Evolutionary conservation across 352 stramenopile genomes (phyloP), one percentile per base, ranked within the genome.

Genomic region (Phytophthora pinifolia): DNA sequence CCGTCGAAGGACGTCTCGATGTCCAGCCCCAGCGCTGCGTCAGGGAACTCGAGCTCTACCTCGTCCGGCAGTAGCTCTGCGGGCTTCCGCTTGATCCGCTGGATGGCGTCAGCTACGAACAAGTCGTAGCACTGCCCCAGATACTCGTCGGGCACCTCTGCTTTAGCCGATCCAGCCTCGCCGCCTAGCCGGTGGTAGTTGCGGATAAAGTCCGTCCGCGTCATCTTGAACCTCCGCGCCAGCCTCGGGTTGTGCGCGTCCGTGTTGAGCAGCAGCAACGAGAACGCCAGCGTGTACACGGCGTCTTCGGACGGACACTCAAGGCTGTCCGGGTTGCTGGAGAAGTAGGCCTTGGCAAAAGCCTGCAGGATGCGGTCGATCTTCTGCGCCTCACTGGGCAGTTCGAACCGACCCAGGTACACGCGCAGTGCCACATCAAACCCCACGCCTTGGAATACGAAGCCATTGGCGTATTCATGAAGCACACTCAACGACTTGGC

Each of bases 341-440:
- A 29, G 46, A 79, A 86, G 41, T 83, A 93, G 6, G 83, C 70
- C 25, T 74, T 82, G 15, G 80, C 79, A 32, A 93, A 91, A 6
- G 83, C 83, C 39, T 93, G 76, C 3, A 93, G 63, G 50, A 93
- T 86, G n/a, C 83, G 76, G 63, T 93, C 83, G 39, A 93, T 93
- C 54, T 93, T 91, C 62, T 93, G 83, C 29, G 83, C 83, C 62
- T 93, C 83, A 39, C 74, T 69, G 4, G 80, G 80, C 41, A 91
- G 54, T 46, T 79, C 68, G 45, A 93, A 91, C 31, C 77, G 74
- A 30, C 76, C 73, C 3, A 93, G 70, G 43, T 80, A 93, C n/a
- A 89, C 69, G 10, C 83, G 78, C 27, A 93, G 62, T 17, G 76
- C 65, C 4, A 93, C 65, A 33, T 93, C 83, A 17, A 91, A 85